These are phyloP conservation scores for Candida awuae DNA, from an alignment of 805 yeast genomes.

Conservation along the genomic window DNA sequence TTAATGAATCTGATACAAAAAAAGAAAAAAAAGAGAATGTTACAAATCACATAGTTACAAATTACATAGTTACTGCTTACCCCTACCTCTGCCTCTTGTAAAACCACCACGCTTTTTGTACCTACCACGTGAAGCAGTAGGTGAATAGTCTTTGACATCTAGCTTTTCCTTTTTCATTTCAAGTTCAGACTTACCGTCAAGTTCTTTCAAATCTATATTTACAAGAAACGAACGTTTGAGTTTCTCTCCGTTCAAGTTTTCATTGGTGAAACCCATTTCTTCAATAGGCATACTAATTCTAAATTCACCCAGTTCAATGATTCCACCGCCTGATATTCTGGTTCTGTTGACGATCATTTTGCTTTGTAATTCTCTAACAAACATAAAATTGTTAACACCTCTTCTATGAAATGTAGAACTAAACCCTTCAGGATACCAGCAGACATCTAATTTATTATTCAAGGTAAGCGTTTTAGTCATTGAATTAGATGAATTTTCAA, in stretches of 20 bases:
- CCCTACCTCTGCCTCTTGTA: constrained; percentile 1
- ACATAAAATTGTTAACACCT: constrained; percentile 43
- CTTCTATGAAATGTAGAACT: constrained; percentile 42
- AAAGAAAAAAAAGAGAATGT: not conserved
- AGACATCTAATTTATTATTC: constrained; percentile 19
- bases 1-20: constrained; percentile 41
- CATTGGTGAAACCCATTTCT: constrained; percentile 28
- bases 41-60: not conserved
- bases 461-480: constrained; percentile 13
- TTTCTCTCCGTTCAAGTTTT: constrained; percentile 26
- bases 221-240: constrained; percentile 34
- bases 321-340: constrained; percentile 20
- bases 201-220: constrained; percentile 34
- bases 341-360: constrained; percentile 36
- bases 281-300: constrained; percentile 34
- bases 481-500: constrained; percentile 3
- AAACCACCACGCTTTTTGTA: constrained; percentile 6
- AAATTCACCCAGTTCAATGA: constrained; percentile 33
- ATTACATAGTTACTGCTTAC: not conserved
- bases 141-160: not conserved
- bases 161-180: not conserved
- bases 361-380: constrained; percentile 41
- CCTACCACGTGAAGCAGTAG: not conserved
- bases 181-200: constrained; percentile 28
- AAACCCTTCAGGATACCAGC: constrained; percentile 40